Conservation (phyloP, 371 early-diverging fungal genomes). For the Haplosporangium sp. region DNA sequence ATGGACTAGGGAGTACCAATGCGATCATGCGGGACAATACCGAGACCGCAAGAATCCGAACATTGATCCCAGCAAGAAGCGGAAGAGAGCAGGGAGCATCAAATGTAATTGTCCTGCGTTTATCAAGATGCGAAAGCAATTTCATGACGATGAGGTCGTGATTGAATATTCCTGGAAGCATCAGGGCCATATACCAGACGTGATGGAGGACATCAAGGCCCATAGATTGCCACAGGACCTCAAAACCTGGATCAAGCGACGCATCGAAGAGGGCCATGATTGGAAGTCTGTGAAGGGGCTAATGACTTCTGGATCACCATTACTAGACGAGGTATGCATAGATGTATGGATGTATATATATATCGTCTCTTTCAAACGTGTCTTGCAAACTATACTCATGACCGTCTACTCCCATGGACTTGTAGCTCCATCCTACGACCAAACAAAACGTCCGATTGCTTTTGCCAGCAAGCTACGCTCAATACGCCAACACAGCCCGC, state of each 20-base stretch:
- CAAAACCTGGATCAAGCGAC: conserved; percentile 44
- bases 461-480: conserved; percentile 26
- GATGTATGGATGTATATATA: too few species aligned
- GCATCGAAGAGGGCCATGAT: conserved; percentile 34
- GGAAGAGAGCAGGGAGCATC: conserved; percentile 48
- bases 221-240: conserved; percentile 53
- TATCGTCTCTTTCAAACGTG: neutral
- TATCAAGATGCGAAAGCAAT: conserved; percentile 52
- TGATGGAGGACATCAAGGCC: conserved; percentile 48
- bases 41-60: conserved; percentile 49
- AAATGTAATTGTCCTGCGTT: conserved; percentile 52
- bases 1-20: conserved; percentile 53
- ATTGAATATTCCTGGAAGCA: conserved; percentile 52
- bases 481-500: conserved; percentile 41
- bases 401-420: neutral
- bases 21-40: conserved; percentile 52
- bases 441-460: conserved; percentile 31
- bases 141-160: conserved; percentile 41
- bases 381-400: too few species aligned
- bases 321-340: conserved; percentile 43
- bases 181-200: conserved; percentile 45
- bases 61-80: conserved; percentile 49
- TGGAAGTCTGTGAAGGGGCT: conserved; percentile 49
- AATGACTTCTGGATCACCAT: conserved; percentile 23
- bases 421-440: conserved; percentile 34